A percentile compares a stretch with the other conserved stretches of the same genome.
These are phyloP conservation scores for Myriosclerotinia curreyana DNA, from an alignment of 2,329 filamentous ascomycete species.

Conservation along the genomic window DNA sequence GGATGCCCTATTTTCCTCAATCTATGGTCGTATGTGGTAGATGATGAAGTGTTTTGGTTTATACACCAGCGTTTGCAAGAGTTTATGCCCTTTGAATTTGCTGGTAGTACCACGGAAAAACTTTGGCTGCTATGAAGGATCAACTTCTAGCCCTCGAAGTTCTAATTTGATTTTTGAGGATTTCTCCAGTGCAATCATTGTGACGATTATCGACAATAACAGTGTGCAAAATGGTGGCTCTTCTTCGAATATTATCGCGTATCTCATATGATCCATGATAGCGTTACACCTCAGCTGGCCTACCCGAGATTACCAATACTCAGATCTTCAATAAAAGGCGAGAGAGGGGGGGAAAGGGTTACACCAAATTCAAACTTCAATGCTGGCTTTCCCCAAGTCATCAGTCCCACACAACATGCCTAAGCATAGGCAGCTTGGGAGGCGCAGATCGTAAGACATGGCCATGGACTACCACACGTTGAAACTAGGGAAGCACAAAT, in stretches of 20 bases:
- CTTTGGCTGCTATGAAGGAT: neutral
- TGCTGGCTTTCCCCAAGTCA: constrained; percentile 3
- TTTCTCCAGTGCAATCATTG: neutral
- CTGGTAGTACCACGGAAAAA: no score
- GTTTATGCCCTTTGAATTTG: neutral
- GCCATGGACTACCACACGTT: neutral
- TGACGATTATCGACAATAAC: neutral
- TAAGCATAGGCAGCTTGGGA: neutral
- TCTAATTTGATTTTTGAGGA: neutral
- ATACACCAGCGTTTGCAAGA: neutral
- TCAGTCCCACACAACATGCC: neutral
- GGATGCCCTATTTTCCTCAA: constrained; percentile 18
- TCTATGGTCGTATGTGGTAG: constrained; percentile 12
- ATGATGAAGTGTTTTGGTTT: neutral
- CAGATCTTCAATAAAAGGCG: neutral
- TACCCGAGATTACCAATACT: neutral
- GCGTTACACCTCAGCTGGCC: neutral
- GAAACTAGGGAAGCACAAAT: neutral
- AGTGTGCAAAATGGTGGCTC: neutral
- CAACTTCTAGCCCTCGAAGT: neutral
- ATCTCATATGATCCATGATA: neutral
- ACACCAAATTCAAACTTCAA: neutral
- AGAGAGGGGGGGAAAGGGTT: no score
- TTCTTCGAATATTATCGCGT: neutral
- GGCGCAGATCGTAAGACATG: neutral